A percentile compares a stretch with the other conserved stretches of the same genome.
These are phyloP conservation scores for Vitis amurensis DNA, from an alignment of 164 flowering plant genomes.

Conservation along the genomic window DNA sequence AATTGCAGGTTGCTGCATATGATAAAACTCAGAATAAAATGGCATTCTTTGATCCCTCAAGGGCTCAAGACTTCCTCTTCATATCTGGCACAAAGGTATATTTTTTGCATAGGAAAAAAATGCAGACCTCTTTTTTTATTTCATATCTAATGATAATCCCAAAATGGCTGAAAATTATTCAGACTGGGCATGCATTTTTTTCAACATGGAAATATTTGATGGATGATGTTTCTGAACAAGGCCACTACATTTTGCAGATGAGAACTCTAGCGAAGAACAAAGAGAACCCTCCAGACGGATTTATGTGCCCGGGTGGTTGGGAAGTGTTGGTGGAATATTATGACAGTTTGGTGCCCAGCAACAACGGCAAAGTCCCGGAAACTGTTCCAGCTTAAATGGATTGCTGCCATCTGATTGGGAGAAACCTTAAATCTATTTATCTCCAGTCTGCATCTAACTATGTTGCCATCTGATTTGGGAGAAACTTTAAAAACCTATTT, in stretches of 20 bases:
- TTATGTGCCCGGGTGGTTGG: conserved; percentile 98
- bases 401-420: conserved; percentile 18
- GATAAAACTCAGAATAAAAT: conserved; percentile 79
- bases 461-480: conserved; percentile 19
- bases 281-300: conserved; percentile 92
- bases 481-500: conserved; percentile 22
- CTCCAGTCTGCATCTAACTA: conserved; percentile 8
- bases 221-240: neutral
- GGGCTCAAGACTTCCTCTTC: conserved; percentile 88
- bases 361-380: conserved; percentile 54
- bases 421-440: conserved; percentile 22
- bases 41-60: conserved; percentile 96
- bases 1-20: conserved; percentile 90
- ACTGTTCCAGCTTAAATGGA: conserved; percentile 51
- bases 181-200: too few relatives aligned
- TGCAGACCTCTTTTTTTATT: too few relatives aligned
- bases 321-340: conserved; percentile 86
- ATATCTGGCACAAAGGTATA: conserved; percentile 97
- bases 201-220: too few relatives aligned
- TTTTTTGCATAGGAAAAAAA: too few relatives aligned
- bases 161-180: too few relatives aligned
- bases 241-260: conserved; percentile 54
- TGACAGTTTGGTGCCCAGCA: conserved; percentile 54
- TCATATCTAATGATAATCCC: too few relatives aligned
- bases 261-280: conserved; percentile 79